Base-by-base conservation (phyloP, 768 basidiomycete species). In the Russula compacta region DNA sequence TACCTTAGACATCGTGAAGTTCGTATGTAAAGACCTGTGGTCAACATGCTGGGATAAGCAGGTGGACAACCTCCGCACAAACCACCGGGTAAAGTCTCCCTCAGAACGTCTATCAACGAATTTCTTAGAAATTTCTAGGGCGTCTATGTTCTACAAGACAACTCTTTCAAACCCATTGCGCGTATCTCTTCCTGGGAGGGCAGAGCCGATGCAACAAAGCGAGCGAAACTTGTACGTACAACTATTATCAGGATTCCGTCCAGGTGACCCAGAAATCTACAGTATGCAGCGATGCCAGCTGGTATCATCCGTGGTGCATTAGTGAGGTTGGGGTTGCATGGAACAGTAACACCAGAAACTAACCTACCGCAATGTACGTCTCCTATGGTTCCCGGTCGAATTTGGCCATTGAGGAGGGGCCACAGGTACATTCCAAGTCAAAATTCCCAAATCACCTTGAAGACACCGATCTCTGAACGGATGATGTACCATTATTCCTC, bases 21-120 rank as follows among this genome's bases (percentile, higher is more conserved):
- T 97, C 69, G 80, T 98, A 59, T 98, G 94, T 76, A 98, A 98
- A 69, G 94, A 98, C 59, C 75, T 98, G n/a, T 98, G 94, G 91
- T 77, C 83, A 0, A 83, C 86, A 21, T 88, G 87, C 58, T 97
- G 91, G 86, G 89, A 93, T 55, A 95, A 95, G 70, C 95, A 95
- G 71, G 91, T 97, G 1, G 94, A 97, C 69, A 98, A 98, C 71
- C 75, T 98, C 60, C 83, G 94, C 48, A 98, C 94, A 15, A 98
- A 98, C 71, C 95, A 95, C 72, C 79, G 94, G 52, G 93, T 93
- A 69, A 43, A 83, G 75, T 44, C 53, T 35, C 36, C 2, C 8
- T 32, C 29, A 35, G 7, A 12, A 10, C n/a, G 38, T 19, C n/a
- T 6, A 36, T 21, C 50, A 24, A 51, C 15, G 6, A 11, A 24